Evolutionary conservation across 805 yeast species (phyloP).

Genomic region (Candida krabiensis): DNA sequence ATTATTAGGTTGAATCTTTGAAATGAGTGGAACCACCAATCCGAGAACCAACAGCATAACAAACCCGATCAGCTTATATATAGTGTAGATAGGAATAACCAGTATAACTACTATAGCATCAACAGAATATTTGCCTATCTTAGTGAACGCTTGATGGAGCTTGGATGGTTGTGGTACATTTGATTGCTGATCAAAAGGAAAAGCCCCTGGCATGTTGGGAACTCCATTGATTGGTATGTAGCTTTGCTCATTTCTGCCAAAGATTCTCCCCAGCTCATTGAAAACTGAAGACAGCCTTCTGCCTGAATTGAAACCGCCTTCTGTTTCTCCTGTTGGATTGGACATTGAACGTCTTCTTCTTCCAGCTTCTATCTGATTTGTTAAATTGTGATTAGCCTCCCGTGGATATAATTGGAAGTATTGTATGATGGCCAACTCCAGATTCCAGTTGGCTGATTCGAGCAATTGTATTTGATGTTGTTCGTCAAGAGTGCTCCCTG

Average conservation of each 20-base stretch:
- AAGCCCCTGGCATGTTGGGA: conserved; percentile 24
- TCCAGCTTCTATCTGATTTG: conserved; percentile 8
- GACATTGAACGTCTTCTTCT: conserved; percentile 8
- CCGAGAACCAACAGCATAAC: conserved; percentile 21
- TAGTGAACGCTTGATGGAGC: conserved; percentile 20
- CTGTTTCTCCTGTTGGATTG: conserved; percentile 2
- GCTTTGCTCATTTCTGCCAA: neutral
- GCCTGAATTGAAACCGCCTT: neutral
- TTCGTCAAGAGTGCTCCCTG: conserved; percentile 14
- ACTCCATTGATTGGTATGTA: conserved; percentile 7
- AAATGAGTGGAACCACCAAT: conserved; percentile 21
- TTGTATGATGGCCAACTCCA: conserved; percentile 26
- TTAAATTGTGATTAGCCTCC: conserved; percentile 13
- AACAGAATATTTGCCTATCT: conserved; percentile 7
- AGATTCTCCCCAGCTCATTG: conserved; percentile 2
- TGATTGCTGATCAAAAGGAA: conserved; percentile 11
- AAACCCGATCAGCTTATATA: conserved; percentile 20
- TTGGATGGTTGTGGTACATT: conserved; percentile 20
- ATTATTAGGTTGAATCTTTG: conserved; percentile 20
- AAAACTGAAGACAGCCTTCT: conserved; percentile 5
- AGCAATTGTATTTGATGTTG: conserved; percentile 21
- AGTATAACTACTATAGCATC: conserved; percentile 20
- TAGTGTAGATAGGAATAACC: conserved; percentile 26
- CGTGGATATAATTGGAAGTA: conserved; percentile 25
- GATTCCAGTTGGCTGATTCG: conserved; percentile 26